Conservation (phyloP, 2,329 filamentous ascomycete genomes). For the Diplodia corticola region DNA sequence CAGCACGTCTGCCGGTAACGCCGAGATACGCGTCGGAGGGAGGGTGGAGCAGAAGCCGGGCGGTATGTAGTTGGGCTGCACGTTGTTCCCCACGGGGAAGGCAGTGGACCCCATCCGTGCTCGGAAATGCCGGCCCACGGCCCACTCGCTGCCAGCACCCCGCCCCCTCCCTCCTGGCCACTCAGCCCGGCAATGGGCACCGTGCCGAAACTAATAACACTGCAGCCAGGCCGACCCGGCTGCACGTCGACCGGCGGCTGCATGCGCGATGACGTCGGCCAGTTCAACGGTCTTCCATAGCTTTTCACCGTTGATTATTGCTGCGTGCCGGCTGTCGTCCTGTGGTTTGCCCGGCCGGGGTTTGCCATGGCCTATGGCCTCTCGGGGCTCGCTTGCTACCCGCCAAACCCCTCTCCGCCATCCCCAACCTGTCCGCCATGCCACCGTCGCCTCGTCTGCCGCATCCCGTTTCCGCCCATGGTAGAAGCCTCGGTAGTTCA, state of each 20-base stretch:
- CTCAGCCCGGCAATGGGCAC: neutral
- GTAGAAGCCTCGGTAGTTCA: neutral
- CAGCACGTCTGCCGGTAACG: neutral
- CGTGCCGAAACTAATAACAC: neutral
- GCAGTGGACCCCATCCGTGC: constrained; percentile 1
- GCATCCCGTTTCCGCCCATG: neutral
- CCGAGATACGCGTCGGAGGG: neutral
- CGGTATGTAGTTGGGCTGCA: neutral
- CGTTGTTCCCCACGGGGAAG: neutral
- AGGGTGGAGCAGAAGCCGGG: neutral
- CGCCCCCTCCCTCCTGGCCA: neutral
- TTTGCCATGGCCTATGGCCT: neutral
- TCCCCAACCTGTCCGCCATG: neutral
- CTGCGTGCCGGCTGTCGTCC: neutral
- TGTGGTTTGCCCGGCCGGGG: neutral
- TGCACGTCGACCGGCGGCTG: neutral
- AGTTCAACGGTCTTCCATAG: neutral
- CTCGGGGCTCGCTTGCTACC: neutral
- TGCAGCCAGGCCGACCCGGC: neutral
- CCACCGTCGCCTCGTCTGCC: neutral
- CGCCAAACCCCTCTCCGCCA: neutral
- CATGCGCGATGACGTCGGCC: neutral
- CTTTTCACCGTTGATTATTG: neutral
- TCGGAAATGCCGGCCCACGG: constrained; percentile 11
- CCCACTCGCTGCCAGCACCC: neutral